Evolutionary conservation across 495 filamentous ascomycete species (phyloP).

Genomic region (Amphirosellinia nigrospora): DNA sequence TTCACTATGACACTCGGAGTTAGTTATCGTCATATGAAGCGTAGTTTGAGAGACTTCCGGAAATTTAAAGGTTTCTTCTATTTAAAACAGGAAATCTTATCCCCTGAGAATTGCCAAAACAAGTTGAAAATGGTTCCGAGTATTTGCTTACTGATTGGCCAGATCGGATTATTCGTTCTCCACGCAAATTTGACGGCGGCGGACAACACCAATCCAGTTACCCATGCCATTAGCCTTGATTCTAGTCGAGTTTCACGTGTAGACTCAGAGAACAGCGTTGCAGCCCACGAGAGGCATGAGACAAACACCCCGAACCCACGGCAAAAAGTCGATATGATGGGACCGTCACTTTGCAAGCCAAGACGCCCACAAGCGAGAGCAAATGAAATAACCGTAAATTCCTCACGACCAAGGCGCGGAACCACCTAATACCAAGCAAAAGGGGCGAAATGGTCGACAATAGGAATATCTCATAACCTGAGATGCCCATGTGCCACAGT

Average conservation of each 20-base stretch:
- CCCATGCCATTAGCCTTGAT: conserved; percentile 78
- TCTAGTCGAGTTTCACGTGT: conserved; percentile 78
- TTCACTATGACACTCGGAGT: too few species aligned
- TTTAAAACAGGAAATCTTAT: too few species aligned
- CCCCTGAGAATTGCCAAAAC: too few species aligned
- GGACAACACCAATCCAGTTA: conserved; percentile 82
- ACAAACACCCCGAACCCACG: conserved; percentile 80
- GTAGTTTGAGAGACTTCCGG: too few species aligned
- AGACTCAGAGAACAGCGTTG: conserved; percentile 78
- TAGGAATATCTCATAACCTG: conserved; percentile 90
- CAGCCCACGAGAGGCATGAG: conserved; percentile 81
- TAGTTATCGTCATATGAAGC: too few species aligned
- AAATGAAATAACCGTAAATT: conserved; percentile 75
- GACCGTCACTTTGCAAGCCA: conserved; percentile 75
- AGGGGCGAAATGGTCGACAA: conserved; percentile 83
- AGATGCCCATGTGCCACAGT: conserved; percentile 99
- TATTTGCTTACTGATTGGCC: too few species aligned
- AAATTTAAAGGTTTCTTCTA: too few species aligned
- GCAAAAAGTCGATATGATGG: conserved; percentile 81
- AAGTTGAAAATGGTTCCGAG: too few species aligned
- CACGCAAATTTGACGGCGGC: conserved; percentile 91
- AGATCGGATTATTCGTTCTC: conserved; percentile 96
- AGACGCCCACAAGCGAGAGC: conserved; percentile 76
- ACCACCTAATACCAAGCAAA: conserved; percentile 71
- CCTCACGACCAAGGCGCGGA: conserved; percentile 70